phyloP scores from a whole-genome alignment of 176 grass and related monocot genomes.

The Puccinellia tenuiflora region DNA sequence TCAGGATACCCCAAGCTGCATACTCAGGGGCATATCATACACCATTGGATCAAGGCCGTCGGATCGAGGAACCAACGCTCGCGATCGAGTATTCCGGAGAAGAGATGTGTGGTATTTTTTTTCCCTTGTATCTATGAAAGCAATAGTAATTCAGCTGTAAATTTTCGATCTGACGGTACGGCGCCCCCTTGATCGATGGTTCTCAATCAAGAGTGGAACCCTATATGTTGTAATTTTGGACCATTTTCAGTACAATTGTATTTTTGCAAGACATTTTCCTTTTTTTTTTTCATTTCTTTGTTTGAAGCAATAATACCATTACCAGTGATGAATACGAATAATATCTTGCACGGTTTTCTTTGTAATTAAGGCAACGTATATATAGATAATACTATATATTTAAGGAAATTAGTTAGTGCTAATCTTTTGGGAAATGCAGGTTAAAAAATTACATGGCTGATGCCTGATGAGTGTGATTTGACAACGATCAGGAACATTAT shows the following conservation, averaged over 20 bases:
- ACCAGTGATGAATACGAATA: neutral
- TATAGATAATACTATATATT: no score
- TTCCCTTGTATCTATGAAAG: neutral
- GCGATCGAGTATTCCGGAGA: neutral
- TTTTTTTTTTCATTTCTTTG: neutral
- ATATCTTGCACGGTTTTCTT: neutral
- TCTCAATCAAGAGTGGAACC: neutral
- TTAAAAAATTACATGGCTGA: no score
- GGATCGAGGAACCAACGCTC: neutral
- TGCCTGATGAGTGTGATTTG: neutral
- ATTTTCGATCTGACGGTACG: neutral
- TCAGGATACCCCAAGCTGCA: neutral
- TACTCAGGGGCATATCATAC: neutral
- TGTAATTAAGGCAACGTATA: neutral
- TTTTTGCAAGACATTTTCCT: neutral
- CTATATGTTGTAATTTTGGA: neutral
- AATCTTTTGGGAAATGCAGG: neutral
- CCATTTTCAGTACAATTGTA: neutral
- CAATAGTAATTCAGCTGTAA: neutral
- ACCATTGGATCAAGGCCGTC: neutral
- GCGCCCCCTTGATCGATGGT: neutral
- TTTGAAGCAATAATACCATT: neutral
- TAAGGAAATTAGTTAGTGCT: no score
- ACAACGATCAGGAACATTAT: neutral
- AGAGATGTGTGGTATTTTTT: neutral